Percentiles rank a stretch among this genome's conserved stretches.
phyloP scores from a whole-genome alignment of 2,329 filamentous ascomycete genomes.

The Clarireedia homoeocarpa region DNA sequence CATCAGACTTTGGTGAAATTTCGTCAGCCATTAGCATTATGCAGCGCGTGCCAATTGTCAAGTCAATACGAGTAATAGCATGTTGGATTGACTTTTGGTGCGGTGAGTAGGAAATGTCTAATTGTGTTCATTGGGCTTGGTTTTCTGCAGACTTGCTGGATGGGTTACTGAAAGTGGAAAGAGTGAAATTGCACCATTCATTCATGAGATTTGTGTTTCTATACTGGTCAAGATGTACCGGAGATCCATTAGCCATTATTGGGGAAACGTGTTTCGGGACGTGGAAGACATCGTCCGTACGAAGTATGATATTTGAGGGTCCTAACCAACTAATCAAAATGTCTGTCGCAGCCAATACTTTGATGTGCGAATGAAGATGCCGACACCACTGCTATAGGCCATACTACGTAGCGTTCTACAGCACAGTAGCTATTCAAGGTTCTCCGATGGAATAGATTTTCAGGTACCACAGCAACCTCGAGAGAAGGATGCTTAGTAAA shows the following conservation, averaged over 20 bases:
- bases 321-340: neutral
- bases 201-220: neutral
- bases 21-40: neutral
- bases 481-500: too few species aligned
- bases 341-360: neutral
- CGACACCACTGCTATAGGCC: too few species aligned
- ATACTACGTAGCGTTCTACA: too few species aligned
- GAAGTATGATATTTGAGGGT: neutral
- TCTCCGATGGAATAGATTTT: too few species aligned
- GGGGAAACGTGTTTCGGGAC: neutral
- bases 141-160: too few species aligned
- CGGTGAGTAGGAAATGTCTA: too few species aligned
- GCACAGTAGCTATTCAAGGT: too few species aligned
- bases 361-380: too few species aligned
- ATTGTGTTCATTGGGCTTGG: too few species aligned
- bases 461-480: too few species aligned
- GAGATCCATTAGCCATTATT: neutral
- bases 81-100: neutral
- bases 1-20: neutral
- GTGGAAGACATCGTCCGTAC: neutral
- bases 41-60: neutral
- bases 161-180: too few species aligned
- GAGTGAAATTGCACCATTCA: neutral
- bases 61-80: neutral
- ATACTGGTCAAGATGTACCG: neutral